phyloP scores from a whole-genome alignment of 202 grass and related monocot species.

The Sporobolus alterniflorus region DNA sequence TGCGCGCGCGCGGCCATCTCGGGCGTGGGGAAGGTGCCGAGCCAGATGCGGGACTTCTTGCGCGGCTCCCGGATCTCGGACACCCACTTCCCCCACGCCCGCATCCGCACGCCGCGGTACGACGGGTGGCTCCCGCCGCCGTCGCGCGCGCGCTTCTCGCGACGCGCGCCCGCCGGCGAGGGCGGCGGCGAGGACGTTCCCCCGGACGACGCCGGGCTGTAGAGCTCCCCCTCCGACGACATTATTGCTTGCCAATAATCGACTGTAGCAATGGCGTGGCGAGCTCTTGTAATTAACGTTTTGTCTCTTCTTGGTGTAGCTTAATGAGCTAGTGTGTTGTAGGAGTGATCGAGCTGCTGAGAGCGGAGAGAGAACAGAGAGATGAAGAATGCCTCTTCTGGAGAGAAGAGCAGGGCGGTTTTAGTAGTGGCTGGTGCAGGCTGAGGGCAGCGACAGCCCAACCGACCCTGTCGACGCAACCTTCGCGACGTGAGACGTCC shows the following conservation, averaged over 20 bases:
- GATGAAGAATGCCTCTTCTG: too few relatives aligned
- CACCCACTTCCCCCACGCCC: conserved; percentile 88
- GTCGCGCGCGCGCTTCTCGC: conserved; percentile 12
- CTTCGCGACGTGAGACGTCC: too few relatives aligned
- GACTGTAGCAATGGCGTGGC: too few relatives aligned
- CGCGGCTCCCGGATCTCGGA: conserved; percentile 85
- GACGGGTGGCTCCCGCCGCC: conserved; percentile 42
- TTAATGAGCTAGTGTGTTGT: too few relatives aligned
- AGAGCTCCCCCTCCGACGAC: conserved; percentile 16
- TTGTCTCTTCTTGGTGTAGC: too few relatives aligned
- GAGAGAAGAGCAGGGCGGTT: too few relatives aligned
- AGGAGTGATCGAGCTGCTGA: too few relatives aligned
- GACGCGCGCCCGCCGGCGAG: background rate
- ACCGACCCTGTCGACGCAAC: too few relatives aligned
- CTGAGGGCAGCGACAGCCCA: too few relatives aligned
- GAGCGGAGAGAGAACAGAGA: too few relatives aligned
- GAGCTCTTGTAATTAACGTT: too few relatives aligned
- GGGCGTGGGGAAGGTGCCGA: conserved; percentile 72
- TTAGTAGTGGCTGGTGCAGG: too few relatives aligned
- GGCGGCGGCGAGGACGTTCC: conserved; percentile 11
- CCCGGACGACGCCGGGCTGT: conserved; percentile 46
- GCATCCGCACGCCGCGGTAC: conserved; percentile 83
- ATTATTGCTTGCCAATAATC: background rate
- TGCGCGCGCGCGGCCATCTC: conserved; percentile 66
- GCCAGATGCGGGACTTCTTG: conserved; percentile 91